These are phyloP conservation scores for Sugiyamaella castrensis DNA, from an alignment of 1,139 yeast genomes.

Conservation along the genomic window DNA sequence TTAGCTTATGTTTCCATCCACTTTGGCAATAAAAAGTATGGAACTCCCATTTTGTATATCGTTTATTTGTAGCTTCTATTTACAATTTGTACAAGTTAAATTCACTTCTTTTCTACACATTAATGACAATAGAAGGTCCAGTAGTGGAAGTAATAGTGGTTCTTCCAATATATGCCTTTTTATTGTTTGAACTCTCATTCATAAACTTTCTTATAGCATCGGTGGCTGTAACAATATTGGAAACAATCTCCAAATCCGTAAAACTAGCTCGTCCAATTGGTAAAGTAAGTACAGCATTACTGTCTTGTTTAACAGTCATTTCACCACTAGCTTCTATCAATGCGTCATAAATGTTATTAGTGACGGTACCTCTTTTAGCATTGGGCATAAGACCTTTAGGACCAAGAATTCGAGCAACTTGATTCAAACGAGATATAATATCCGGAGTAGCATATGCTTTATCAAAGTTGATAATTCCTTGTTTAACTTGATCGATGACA, in stretches of 20 bases:
- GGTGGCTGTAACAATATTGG: constrained; percentile 69
- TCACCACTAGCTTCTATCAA: constrained; percentile 61
- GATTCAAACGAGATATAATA: constrained; percentile 56
- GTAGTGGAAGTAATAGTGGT: constrained; percentile 66
- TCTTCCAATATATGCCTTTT: constrained; percentile 69
- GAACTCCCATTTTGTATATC: not conserved
- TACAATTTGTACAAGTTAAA: not conserved
- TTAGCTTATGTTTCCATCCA: no score
- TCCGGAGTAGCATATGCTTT: constrained; percentile 87
- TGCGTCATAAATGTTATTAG: constrained; percentile 56
- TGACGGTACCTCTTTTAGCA: constrained; percentile 81
- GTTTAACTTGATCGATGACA: constrained; percentile 58
- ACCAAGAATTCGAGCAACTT: constrained; percentile 76
- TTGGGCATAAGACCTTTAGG: constrained; percentile 90
- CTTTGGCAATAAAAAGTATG: no score
- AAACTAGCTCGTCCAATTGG: constrained; percentile 80
- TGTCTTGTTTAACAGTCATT: constrained; percentile 66
- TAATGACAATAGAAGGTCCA: constrained; percentile 79
- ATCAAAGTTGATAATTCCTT: constrained; percentile 64
- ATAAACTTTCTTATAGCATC: constrained; percentile 61
- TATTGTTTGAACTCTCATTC: constrained; percentile 42
- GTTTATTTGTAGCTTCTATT: not conserved
- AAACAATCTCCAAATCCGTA: constrained; percentile 70
- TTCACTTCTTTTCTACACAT: constrained; percentile 39
- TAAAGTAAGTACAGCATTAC: constrained; percentile 48